Evolutionary conservation across 1,284 basidiomycete genomes (phyloP), one percentile per base, ranked within the genome.

Genomic region (Leccinum pachyderme): DNA sequence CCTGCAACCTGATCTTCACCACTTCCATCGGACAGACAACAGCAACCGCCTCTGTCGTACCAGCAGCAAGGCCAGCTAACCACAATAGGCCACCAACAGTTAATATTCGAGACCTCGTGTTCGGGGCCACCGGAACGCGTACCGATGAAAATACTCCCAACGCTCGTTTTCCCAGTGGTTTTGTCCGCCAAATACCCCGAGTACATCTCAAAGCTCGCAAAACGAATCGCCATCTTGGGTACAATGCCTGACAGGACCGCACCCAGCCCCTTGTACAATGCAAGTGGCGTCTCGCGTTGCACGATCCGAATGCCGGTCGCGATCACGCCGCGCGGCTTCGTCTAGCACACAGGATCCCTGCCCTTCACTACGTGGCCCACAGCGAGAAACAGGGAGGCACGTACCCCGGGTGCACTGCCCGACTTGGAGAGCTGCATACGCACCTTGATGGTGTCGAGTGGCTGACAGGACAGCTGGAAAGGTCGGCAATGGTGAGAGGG

Each of bases 1-100:
- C 96, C 75, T 99, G 96, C 64, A 99, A 78, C 53, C 97, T 87
- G 70, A 99, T 99, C 80, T 99, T 99, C 70, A 99, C 93, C 44
- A 99, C 96, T 72, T 99, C 96, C 96, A 99, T 99, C 0, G 96
- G 96, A 55, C 93, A 97, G 11, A 99, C 96, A 39, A 99, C 94
- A 9, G 86, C 80, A 15, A 99, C 86, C 6, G 96, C 96, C 75
- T 97, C 96, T 1, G 95, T 94, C 15, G 90, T 91, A 53, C 96
- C 96, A 11, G 96, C 96, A 52, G 89, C 93, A 28, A 99, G 80
- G 68, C 96, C 96, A 64, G 94, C 94, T 92, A 61, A 44, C 22
- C 12, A 33, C 41, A 1, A 51, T 28, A n/a, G 51, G 52, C 49
- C 11, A 47, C 5, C 37, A 11, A 39, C 18, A 39, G 11, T 39